Base-by-base conservation (phyloP, 768 basidiomycete genomes). In the Mycena latifolia region DNA sequence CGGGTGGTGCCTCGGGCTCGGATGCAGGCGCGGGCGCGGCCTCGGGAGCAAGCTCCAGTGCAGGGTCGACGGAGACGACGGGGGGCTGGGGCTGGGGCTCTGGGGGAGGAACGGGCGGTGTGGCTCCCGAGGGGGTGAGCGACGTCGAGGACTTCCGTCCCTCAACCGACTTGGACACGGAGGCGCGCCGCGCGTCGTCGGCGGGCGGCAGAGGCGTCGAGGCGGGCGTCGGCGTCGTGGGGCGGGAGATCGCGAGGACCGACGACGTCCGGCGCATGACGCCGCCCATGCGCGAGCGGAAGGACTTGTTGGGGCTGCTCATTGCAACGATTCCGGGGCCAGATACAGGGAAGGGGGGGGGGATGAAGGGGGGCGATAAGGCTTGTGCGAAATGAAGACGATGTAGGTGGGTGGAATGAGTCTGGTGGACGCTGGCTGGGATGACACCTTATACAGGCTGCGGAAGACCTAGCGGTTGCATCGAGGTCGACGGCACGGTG, bases 231-330 rank as follows among this genome's bases (percentile, higher is more conserved):
- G 86, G 76, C 66, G 77, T 76, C 25, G 78, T 55, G 2, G 73
- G 66, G 27, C 67, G 60, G 47, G 74, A 54, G 43, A 88, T 78
- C 43, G 77, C 76, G 65, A 90, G 81, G 11, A 84, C 78, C 5
- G 86, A 85, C 20, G 90, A 91, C 4, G 89, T 85, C 55, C 89
- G 87, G 10, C 89, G 85, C 74, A 90, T 81, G 55, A 80, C 85
- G 52, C 81, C 83, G 54, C 87, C 87, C 79, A 91, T 84, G 54
- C 90, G 88, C 43, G 81, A 77, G 77, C 90, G 89, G 72, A 85
- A 81, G 48, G 84, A 80, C 72, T 80, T 84, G 65, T 52, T 67
- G 24, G 77, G 71, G 65, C 71, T 77, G 59, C 74, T 76, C 74
- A 75, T 77, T 22, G 66, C 65, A 50, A 66, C 69, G 55, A 53